Conservation (phyloP, 2,329 filamentous ascomycete species). For the Scorias spongiosa region DNA sequence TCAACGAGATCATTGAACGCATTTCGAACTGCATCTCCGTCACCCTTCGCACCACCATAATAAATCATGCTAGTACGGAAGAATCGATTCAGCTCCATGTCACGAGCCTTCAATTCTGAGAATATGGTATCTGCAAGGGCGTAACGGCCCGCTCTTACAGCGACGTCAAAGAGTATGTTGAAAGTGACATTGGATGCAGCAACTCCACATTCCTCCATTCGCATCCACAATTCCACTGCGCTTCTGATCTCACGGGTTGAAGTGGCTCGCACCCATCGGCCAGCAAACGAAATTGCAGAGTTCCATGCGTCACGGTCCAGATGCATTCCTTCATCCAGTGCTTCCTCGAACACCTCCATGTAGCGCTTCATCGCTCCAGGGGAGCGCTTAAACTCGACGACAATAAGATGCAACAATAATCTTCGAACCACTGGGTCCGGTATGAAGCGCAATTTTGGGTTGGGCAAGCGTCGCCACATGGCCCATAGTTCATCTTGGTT, state of each 20-base stretch:
- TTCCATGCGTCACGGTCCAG: constrained; percentile 65
- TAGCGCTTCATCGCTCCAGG: constrained; percentile 61
- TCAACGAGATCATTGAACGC: constrained; percentile 75
- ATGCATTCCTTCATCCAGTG: constrained; percentile 56
- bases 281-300: constrained; percentile 63
- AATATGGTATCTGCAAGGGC: constrained; percentile 71
- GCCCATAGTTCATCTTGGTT: constrained; percentile 28
- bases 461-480: constrained; percentile 37
- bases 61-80: constrained; percentile 72
- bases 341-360: constrained; percentile 69
- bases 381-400: constrained; percentile 32
- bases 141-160: constrained; percentile 73
- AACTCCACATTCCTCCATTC: constrained; percentile 67
- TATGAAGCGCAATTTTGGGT: constrained; percentile 39
- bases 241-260: constrained; percentile 47
- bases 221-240: constrained; percentile 65
- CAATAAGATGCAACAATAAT: constrained; percentile 54
- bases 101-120: constrained; percentile 60
- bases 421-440: constrained; percentile 38
- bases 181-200: constrained; percentile 67
- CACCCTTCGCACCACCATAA: constrained; percentile 60
- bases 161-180: constrained; percentile 81
- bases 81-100: constrained; percentile 56
- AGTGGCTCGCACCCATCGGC: constrained; percentile 49
- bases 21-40: constrained; percentile 57